Evolutionary conservation across 495 filamentous ascomycete species (phyloP), one percentile per base, ranked within the genome.

Genomic region (Platismatia glauca): DNA sequence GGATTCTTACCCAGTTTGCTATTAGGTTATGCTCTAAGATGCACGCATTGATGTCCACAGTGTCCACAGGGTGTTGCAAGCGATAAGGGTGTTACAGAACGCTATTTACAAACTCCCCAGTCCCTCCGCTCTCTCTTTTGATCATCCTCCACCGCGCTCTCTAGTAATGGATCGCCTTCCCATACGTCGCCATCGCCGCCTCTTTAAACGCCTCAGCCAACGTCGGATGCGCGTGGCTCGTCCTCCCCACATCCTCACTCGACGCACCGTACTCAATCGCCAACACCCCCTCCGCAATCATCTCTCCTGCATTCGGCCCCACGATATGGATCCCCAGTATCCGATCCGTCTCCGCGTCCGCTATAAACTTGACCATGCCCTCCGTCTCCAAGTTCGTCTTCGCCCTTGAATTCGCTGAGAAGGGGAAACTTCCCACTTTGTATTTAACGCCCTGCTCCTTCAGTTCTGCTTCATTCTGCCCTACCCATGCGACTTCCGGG

Each of bases 361-460:
- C 85, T 65, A 98, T 80, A 78, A 98, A 95, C 85, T 98, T 98
- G 67, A 98, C 94, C 74, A 95, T 78, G 68, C 94, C 94, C 59
- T 98, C 94, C 22, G 91, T 91, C 71, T 98, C 94, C 58, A 96
- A 82, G 82, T 97, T 98, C 73, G 94, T 98, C 86, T 97, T 98
- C 66, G 94, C 94, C 71, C 95, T 84, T 55, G 89, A 94, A 82
- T 98, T 98, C 76, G 94, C 94, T 71, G 84, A 87, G 82, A 98
- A 98, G 68, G 94, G 94, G 85, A 98, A 98, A 39, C 84, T 84
- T 74, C 94, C 94, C 71, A 89, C 78, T 68, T 87, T 88, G 85
- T 96, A 97, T 76, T 90, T 88, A 75, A 95, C 81, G 64, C 88
- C 90, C 55, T 88, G 81, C 64, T 85, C 85, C 84, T 97, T 96